A percentile compares a stretch with the other conserved stretches of the same genome.
Evolutionary conservation across 192 early-diverging fungal genomes (phyloP).

Genomic region (Martensiomyces pterosporus): DNA sequence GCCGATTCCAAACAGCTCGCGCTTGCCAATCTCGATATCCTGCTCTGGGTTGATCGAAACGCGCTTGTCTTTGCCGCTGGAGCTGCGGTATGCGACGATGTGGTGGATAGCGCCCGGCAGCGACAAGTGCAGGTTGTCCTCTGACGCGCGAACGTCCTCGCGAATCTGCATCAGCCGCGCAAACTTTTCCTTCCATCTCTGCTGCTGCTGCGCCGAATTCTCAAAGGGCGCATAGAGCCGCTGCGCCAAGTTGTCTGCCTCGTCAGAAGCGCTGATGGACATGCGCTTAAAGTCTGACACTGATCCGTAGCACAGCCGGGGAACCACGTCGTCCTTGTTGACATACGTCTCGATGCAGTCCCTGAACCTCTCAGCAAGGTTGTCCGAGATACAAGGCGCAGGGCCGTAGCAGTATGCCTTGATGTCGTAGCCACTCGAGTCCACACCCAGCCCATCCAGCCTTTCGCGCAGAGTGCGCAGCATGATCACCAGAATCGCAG

Average conservation of each 20-base stretch:
- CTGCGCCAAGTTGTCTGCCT: conserved; percentile 49
- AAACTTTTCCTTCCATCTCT: conserved; percentile 44
- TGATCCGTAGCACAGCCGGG: conserved; percentile 61
- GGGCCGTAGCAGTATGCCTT: conserved; percentile 54
- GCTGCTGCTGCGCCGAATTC: conserved; percentile 27
- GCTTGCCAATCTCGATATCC: conserved; percentile 36
- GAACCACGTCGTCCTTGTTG: conserved; percentile 60
- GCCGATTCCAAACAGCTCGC: conserved; percentile 31
- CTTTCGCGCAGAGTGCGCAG: conserved; percentile 52
- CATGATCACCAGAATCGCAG: conserved; percentile 71
- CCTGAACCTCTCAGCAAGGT: conserved; percentile 52
- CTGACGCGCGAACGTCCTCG: conserved; percentile 21
- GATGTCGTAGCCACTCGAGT: conserved; percentile 23
- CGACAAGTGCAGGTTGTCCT: conserved; percentile 43
- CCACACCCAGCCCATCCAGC: conserved; percentile 27
- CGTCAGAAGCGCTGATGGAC: conserved; percentile 54
- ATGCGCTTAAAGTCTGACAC: conserved; percentile 59
- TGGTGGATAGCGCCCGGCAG: conserved; percentile 47
- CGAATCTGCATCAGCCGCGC: conserved; percentile 31
- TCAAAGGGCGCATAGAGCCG: conserved; percentile 47
- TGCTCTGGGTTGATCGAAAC: conserved; percentile 14
- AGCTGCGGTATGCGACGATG: conserved; percentile 31
- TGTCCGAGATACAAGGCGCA: conserved; percentile 52
- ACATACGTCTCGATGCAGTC: conserved; percentile 61
- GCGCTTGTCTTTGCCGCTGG: conserved; percentile 14